Base-by-base conservation (phyloP, 1,284 basidiomycete species). In the Apiotrichum porosum region DNA sequence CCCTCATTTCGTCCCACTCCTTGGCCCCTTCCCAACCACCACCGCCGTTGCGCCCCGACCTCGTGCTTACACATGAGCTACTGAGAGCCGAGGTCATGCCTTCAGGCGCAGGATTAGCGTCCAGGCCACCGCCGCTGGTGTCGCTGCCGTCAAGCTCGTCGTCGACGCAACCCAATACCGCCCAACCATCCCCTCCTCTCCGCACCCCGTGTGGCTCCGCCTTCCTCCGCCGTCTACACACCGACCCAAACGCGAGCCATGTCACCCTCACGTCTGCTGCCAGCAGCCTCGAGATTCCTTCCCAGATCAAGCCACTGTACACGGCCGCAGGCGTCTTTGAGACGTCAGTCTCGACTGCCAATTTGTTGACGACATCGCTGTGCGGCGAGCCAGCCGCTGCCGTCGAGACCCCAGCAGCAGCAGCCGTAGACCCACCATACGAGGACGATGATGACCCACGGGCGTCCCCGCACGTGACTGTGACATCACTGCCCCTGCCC, bases 141-240 rank as follows among this genome's bases (percentile, higher is more conserved):
- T 17, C 14, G 33, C n/a, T 34, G 14, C n/a, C n/a, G n/a, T n/a
- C n/a, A n/a, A n/a, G n/a, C n/a, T n/a, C n/a, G n/a, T n/a, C n/a
- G n/a, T n/a, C n/a, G n/a, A n/a, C n/a, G n/a, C n/a, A n/a, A n/a
- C n/a, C n/a, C n/a, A n/a, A n/a, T n/a, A n/a, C n/a, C n/a, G 17
- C 6, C n/a, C 33, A 17, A 8, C 33, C 15, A 9, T 34, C n/a
- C 33, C 33, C 15, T n/a, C 33, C 9, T 5, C 33, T 28, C 26
- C 26, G 26, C 6, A 28, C 26, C 9, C 33, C 33, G 3, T 34
- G 33, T 18, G 39, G 39, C 18, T 17, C 67, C 17, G 62, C 63
- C 8, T 66, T 73, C 28, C 63, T 70, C 4, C 65, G 65, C 39
- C 68, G 68, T 30, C 64, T 73, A 1, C 71, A 73, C 45, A 68